Percentiles rank a stretch among this genome's conserved stretches.
phyloP scores from a whole-genome alignment of 2,329 filamentous ascomycete species.

The Madurella fahalii region DNA sequence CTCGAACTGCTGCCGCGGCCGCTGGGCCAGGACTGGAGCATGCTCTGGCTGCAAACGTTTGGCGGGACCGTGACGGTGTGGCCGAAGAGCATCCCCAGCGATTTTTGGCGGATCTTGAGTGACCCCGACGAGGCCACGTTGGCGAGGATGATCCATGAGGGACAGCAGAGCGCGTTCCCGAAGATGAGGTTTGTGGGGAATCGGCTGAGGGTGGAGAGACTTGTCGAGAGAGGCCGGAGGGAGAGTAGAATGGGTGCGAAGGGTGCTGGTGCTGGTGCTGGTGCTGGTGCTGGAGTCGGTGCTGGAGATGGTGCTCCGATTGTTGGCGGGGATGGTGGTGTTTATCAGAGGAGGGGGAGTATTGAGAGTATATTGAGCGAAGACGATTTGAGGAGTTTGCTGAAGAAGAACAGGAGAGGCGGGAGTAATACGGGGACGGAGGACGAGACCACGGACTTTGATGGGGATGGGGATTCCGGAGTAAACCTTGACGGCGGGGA shows the following conservation, averaged over 20 bases:
- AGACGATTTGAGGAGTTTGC: slow-evolving; percentile 52
- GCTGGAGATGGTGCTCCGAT: background rate
- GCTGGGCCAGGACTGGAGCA: slow-evolving; percentile 91
- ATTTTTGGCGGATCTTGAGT: slow-evolving; percentile 81
- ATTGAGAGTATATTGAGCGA: slow-evolving; percentile 59
- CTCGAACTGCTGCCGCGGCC: slow-evolving; percentile 87
- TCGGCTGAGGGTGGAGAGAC: slow-evolving; percentile 74
- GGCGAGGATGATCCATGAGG: slow-evolving; percentile 84
- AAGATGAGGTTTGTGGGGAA: slow-evolving; percentile 91
- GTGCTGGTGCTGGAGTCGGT: background rate
- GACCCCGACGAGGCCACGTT: slow-evolving; percentile 74
- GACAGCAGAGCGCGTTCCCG: slow-evolving; percentile 84
- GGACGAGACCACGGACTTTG: slow-evolving; percentile 30
- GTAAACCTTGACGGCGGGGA: slow-evolving; percentile 7
- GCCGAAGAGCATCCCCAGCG: slow-evolving; percentile 74
- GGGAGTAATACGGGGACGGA: slow-evolving; percentile 29
- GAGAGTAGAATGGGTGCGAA: slow-evolving; percentile 37
- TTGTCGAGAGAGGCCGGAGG: slow-evolving; percentile 55
- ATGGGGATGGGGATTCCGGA: slow-evolving; percentile 15
- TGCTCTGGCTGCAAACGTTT: slow-evolving; percentile 94
- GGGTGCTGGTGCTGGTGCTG: background rate
- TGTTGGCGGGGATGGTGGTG: background rate
- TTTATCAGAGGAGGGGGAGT: slow-evolving; percentile 40
- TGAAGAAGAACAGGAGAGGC: slow-evolving; percentile 26
- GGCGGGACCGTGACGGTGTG: slow-evolving; percentile 94